These are phyloP conservation scores for Ascosphaera apis DNA, from an alignment of 2,329 filamentous ascomycete genomes.

Conservation along the genomic window DNA sequence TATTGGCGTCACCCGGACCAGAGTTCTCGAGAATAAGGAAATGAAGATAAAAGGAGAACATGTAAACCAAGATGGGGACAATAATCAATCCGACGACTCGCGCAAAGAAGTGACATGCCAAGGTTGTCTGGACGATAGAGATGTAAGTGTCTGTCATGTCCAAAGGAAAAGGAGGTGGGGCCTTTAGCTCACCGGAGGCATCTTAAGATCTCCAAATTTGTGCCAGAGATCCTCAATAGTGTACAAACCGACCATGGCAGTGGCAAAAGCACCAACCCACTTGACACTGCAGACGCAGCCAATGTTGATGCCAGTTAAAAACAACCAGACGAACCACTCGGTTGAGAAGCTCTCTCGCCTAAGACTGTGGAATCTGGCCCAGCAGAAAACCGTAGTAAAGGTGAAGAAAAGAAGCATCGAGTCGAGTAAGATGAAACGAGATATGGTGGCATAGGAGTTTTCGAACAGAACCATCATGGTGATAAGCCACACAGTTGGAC, in stretches of 20 bases:
- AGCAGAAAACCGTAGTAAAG: slow-evolving; percentile 92
- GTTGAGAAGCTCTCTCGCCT: slow-evolving; percentile 66
- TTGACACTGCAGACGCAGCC: slow-evolving; percentile 98
- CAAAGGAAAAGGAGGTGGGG: neutral
- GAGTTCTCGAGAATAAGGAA: slow-evolving; percentile 84
- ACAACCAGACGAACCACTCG: slow-evolving; percentile 88
- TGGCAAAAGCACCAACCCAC: slow-evolving; percentile 90
- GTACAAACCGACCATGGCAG: slow-evolving; percentile 82
- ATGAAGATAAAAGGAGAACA: slow-evolving; percentile 86
- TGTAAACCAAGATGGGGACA: slow-evolving; percentile 74
- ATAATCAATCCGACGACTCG: slow-evolving; percentile 73
- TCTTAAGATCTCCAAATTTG: slow-evolving; percentile 86
- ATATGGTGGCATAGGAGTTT: slow-evolving; percentile 98
- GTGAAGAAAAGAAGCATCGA: slow-evolving; percentile 98
- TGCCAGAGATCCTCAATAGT: slow-evolving; percentile 93
- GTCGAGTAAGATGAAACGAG: slow-evolving; percentile 90
- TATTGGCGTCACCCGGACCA: slow-evolving; percentile 94
- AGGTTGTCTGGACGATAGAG: slow-evolving; percentile 13
- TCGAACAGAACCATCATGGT: slow-evolving; percentile 95
- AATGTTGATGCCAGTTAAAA: slow-evolving; percentile 83
- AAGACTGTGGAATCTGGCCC: slow-evolving; percentile 88
- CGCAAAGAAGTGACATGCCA: slow-evolving; percentile 56
- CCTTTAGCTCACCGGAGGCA: slow-evolving; percentile 44
- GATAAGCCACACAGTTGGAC: slow-evolving; percentile 79
- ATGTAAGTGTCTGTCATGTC: neutral